Base-by-base conservation (phyloP, 306 rosid species). In the Echinosophora koreensis region DNA sequence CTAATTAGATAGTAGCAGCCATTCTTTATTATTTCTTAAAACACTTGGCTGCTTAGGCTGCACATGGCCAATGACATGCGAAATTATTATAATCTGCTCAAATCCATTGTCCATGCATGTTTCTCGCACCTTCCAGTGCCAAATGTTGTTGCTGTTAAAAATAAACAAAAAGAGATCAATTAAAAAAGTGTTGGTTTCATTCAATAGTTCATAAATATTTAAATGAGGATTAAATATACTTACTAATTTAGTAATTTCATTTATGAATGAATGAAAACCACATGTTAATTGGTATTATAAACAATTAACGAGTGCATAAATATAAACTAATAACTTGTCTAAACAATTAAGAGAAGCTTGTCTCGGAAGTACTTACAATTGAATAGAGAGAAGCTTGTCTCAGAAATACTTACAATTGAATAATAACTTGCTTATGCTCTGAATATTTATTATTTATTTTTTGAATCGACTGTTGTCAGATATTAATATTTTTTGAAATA, bases 31-130 rank as follows among this genome's bases (percentile, higher is more conserved):
- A 83, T 82, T 58, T 86, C 88, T 59, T 84, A 86, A 2, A 13
- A 84, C 86, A 81, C 87, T 90, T 63, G 89, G 83, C 87, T 87
- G 92, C 64, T 82, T 82, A 12, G 90, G 92, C 85, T 89, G 89
- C 32, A 80, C 15, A 5, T 46, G n/a, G 52, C 69, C 76, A 89
- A 88, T 22, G 86, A 83, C 76, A 91, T 67, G 88, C 15, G 77
- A 60, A 67, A 22, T 22, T 22, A 22, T 22, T 13, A 65, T 34
- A 13, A 81, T 73, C 56, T 77, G 74, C 12, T 84, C 78, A 70
- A 84, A 89, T 34, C 86, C 91, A 83, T 60, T 84, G 37, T 83
- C 94, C 89, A 82, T 69, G 34, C 89, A 90, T 65, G 18, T 86
- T 90, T 70, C 93, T 89, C 62, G 51, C 83, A n/a, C 84, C 89